A percentile compares a stretch with the other conserved stretches of the same genome.
phyloP scores from a whole-genome alignment of 305 asterid species.

The Plantago coronopus region DNA sequence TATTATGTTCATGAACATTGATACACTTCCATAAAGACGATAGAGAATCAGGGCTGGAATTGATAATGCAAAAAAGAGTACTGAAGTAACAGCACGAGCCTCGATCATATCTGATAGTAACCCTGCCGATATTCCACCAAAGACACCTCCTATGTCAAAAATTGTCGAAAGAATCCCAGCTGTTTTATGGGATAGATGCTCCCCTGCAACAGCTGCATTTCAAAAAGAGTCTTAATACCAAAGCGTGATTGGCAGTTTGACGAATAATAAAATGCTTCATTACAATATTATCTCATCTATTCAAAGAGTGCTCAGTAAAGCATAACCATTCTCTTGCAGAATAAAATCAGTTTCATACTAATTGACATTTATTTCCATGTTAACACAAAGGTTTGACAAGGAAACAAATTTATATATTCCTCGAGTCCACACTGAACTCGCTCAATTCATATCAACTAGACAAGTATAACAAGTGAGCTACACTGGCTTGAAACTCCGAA shows the following conservation, averaged over 20 bases:
- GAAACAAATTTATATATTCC: no score
- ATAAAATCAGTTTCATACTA: no score
- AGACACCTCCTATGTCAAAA: slow-evolving; percentile 81
- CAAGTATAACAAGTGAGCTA: no score
- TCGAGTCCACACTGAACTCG: no score
- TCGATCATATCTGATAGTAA: slow-evolving; percentile 63
- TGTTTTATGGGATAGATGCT: slow-evolving; percentile 57
- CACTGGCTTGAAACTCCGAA: no score
- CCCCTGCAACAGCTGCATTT: slow-evolving; percentile 68
- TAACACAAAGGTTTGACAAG: no score
- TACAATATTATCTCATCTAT: no score
- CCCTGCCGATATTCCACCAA: slow-evolving; percentile 84
- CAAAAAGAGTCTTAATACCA: not conserved
- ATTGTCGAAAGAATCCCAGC: slow-evolving; percentile 84
- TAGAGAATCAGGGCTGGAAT: slow-evolving; percentile 68
- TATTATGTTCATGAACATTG: slow-evolving; percentile 49
- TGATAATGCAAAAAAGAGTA: slow-evolving; percentile 54
- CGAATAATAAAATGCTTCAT: no score
- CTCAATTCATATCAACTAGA: no score
- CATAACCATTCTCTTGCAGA: no score
- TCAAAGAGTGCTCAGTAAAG: no score
- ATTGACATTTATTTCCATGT: no score
- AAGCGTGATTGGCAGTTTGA: not conserved
- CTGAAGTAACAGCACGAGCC: slow-evolving; percentile 82
- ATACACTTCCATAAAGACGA: slow-evolving; percentile 71